These are phyloP conservation scores for Pugionium cornutum DNA, from an alignment of 345 rosid genomes.

Conservation along the genomic window DNA sequence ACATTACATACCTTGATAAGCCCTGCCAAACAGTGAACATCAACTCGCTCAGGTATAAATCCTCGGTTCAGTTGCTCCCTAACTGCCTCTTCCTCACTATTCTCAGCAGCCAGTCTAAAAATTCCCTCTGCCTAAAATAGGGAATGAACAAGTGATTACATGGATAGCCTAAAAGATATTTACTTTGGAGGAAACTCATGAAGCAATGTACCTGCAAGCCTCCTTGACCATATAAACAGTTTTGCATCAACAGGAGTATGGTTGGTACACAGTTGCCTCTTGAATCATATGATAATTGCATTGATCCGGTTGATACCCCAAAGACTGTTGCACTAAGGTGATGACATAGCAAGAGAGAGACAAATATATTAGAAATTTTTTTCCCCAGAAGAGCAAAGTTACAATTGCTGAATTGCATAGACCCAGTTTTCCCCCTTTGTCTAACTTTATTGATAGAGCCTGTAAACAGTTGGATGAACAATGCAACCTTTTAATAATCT, in stretches of 20 bases:
- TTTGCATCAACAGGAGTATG: conserved; percentile 81
- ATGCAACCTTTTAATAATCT: conserved; percentile 9
- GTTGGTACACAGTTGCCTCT: conserved; percentile 95
- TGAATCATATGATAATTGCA: conserved; percentile 92
- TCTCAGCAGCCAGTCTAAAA: conserved; percentile 85
- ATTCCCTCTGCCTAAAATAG: conserved; percentile 83
- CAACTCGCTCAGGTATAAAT: conserved; percentile 73
- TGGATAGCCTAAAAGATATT: conserved; percentile 11
- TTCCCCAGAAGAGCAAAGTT: conserved; percentile 28
- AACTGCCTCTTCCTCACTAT: conserved; percentile 81
- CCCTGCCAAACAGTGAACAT: conserved; percentile 93
- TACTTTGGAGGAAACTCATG: conserved; percentile 16
- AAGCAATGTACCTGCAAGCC: conserved; percentile 65
- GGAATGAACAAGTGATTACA: neutral
- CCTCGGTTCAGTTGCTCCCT: conserved; percentile 85
- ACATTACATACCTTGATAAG: conserved; percentile 70
- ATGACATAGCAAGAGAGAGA: conserved; percentile 23
- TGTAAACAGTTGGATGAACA: neutral
- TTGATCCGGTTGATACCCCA: conserved; percentile 94
- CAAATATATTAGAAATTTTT: neutral
- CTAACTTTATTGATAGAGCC: neutral
- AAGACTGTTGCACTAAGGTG: conserved; percentile 74
- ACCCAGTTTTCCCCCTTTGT: neutral
- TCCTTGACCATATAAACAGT: conserved; percentile 74
- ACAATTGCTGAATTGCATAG: too few relatives aligned